Evolutionary conservation across 2,329 filamentous ascomycete species (phyloP), one percentile per base, ranked within the genome.

Genomic region (Phialophora expanda): DNA sequence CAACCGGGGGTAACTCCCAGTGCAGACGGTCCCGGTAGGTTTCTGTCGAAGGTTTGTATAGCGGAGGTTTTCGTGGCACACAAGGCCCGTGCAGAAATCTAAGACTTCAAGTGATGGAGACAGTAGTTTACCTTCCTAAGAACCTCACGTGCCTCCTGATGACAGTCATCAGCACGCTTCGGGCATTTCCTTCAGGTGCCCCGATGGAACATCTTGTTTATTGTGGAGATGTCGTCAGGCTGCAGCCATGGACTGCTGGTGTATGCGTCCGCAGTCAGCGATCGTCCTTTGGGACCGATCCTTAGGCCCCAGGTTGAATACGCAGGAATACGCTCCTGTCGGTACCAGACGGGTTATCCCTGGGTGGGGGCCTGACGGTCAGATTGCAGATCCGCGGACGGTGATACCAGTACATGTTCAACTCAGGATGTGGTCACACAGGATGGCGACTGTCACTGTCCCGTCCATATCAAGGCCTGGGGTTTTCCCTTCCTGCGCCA

Each of bases 311-410:
- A 8, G 8, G 20, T 28, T 9, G 14, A 26, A 51, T 51, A 51
- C 3, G 3, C 20, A 17, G 4, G 14, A 26, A 51, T 51, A 51
- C 3, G 3, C 20, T 26, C 12, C 22, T 17, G 48, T 51, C 24
- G 20, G 24, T 51, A 24, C 20, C 20, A 22, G 26, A 51, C 20
- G 11, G 48, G 24, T 51, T 22, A 26, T 14, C 22, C 22, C 12
- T 26, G 1, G 22, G 48, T 51, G 48, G 48, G 24, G 20, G 48
- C 48, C 48, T 51, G 48, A 51, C 48, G 11, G 48, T 51, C 22
- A 51, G 48, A 51, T 9, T 51, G 48, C 48, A 26, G 48, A 51
- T 51, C 48, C 20, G 20, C 48, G 48, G 22, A 22, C 24, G 17
- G 26, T 51, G 38, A 6, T n/a, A 44, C 38, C 5, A 44, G 17